phyloP scores from a whole-genome alignment of 164 flowering plant genomes.

The Vitis amurensis region DNA sequence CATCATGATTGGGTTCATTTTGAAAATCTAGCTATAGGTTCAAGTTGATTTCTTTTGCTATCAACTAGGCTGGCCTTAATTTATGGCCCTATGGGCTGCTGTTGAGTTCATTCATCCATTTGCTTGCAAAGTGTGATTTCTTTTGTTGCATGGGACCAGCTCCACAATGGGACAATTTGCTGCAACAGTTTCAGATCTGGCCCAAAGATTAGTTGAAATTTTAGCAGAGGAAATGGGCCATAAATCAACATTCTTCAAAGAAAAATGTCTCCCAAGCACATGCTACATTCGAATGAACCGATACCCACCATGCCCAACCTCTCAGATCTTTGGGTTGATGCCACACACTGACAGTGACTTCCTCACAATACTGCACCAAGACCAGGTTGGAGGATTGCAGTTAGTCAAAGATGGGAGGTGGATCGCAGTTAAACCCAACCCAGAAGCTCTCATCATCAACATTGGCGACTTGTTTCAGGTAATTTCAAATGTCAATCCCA shows the following conservation, averaged over 20 bases:
- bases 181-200: slow-evolving; percentile 42
- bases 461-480: slow-evolving; percentile 89
- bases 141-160: slow-evolving; percentile 27
- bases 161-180: slow-evolving; percentile 62
- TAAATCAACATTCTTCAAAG: slow-evolving; percentile 39
- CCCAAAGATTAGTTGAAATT: slow-evolving; percentile 52
- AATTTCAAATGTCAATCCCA: not conserved
- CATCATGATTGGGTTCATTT: too few species aligned
- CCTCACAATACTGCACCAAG: slow-evolving; percentile 78
- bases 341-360: slow-evolving; percentile 91
- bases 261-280: slow-evolving; percentile 56
- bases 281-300: slow-evolving; percentile 80
- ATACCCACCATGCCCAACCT: slow-evolving; percentile 73
- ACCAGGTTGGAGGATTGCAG: slow-evolving; percentile 78
- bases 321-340: slow-evolving; percentile 57
- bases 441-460: slow-evolving; percentile 65
- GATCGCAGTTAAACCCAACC: slow-evolving; percentile 75
- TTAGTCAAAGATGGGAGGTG: slow-evolving; percentile 68
- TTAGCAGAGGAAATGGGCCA: slow-evolving; percentile 65
- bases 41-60: too few species aligned
- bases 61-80: too few species aligned
- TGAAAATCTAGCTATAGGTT: too few species aligned
- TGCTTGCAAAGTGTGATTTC: not conserved
- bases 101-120: too few species aligned
- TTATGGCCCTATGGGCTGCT: too few species aligned